Evolutionary conservation across 129 eudicot genomes (phyloP).

Genomic region (Deinandra increscens): DNA sequence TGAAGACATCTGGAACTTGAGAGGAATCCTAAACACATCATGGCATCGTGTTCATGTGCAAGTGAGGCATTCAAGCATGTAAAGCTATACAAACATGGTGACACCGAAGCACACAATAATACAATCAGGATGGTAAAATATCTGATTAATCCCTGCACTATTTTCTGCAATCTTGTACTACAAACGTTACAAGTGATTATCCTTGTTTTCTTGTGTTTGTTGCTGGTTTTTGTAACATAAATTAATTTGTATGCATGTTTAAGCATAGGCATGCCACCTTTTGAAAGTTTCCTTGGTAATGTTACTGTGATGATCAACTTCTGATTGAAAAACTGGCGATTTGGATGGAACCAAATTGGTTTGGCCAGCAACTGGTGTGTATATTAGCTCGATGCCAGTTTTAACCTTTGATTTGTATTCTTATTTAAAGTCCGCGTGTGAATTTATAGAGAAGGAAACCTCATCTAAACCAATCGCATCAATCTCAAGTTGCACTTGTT

Average conservation of each 20-base stretch:
- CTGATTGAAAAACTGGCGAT: neutral
- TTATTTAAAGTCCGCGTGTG: no score
- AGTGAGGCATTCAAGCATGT: slow-evolving; percentile 76
- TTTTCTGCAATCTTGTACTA: slow-evolving; percentile 18
- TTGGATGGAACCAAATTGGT: no score
- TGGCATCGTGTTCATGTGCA: slow-evolving; percentile 92
- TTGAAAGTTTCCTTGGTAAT: slow-evolving; percentile 10
- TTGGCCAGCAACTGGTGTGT: no score
- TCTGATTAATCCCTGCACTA: neutral
- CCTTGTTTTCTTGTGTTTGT: slow-evolving; percentile 1
- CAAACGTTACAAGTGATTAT: neutral
- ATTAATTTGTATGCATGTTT: neutral
- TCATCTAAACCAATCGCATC: no score
- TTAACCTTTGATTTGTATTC: no score
- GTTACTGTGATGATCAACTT: slow-evolving; percentile 4
- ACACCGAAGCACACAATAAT: slow-evolving; percentile 8
- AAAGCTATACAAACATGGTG: slow-evolving; percentile 11
- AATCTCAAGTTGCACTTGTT: no score
- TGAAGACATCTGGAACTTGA: slow-evolving; percentile 77
- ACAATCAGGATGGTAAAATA: slow-evolving; percentile 7
- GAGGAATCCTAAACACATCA: slow-evolving; percentile 95
- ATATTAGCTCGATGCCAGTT: no score
- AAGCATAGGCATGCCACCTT: slow-evolving; percentile 12
- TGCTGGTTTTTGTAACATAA: slow-evolving; percentile 32
- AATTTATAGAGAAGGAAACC: no score